Percentiles rank a stretch among this genome's conserved stretches.
Evolutionary conservation across 176 grass and related monocot genomes (phyloP).

Genomic region (Cenchrus fungigraminus): DNA sequence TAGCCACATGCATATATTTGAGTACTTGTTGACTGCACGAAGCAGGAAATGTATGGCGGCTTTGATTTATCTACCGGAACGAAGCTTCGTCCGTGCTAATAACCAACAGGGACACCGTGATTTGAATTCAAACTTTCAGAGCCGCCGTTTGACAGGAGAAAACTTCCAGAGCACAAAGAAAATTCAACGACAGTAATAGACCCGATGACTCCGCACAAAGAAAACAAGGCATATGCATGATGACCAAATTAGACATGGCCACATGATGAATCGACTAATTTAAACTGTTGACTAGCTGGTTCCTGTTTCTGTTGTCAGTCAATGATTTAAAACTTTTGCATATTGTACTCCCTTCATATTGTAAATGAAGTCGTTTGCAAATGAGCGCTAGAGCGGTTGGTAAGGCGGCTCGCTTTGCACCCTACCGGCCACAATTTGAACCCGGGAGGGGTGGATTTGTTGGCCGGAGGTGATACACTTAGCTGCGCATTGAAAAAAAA

Average conservation of each 20-base stretch:
- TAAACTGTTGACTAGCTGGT: background rate
- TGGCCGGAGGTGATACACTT: too few relatives aligned
- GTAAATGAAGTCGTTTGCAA: too few relatives aligned
- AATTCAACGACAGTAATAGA: background rate
- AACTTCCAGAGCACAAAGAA: background rate
- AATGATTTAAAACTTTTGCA: too few relatives aligned
- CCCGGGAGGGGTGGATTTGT: too few relatives aligned
- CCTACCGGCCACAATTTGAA: too few relatives aligned
- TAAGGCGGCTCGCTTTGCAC: too few relatives aligned
- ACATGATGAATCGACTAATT: background rate
- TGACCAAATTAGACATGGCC: background rate
- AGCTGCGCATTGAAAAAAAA: too few relatives aligned
- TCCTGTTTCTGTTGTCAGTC: too few relatives aligned
- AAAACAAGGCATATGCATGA: too few relatives aligned
- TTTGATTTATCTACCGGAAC: background rate
- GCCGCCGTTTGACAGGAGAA: background rate
- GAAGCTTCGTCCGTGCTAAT: constrained; percentile 4
- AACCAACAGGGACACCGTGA: background rate
- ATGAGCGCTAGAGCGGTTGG: too few relatives aligned
- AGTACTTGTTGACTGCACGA: background rate
- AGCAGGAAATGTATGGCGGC: background rate
- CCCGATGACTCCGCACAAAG: background rate
- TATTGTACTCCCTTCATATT: too few relatives aligned
- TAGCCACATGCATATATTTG: too few relatives aligned
- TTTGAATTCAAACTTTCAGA: constrained; percentile 6